Conservation (phyloP, 345 rosid genomes). For the Pistacia vera region DNA sequence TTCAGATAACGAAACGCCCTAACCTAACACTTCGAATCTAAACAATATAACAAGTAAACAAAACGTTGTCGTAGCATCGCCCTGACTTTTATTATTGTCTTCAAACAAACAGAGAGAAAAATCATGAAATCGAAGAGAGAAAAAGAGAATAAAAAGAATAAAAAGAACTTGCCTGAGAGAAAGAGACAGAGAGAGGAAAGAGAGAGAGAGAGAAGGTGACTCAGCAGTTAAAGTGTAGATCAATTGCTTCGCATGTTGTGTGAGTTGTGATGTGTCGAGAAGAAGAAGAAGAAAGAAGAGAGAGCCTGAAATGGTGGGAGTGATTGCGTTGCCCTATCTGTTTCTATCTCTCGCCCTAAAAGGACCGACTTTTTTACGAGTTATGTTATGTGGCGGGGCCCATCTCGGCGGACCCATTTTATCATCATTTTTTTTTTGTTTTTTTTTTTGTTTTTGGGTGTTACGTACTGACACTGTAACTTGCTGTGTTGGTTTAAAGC, state of each 20-base stretch:
- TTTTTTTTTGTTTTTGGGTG: background rate
- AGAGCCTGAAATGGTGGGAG: background rate
- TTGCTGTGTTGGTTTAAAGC: too few species aligned
- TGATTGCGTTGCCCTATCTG: constrained; percentile 16
- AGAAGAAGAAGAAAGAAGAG: too few species aligned
- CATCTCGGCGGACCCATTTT: background rate
- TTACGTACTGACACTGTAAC: too few species aligned
- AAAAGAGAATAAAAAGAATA: background rate
- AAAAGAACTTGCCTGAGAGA: background rate
- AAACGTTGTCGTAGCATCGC: background rate
- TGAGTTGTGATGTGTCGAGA: background rate
- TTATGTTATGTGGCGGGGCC: background rate
- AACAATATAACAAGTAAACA: background rate
- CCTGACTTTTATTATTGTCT: too few species aligned
- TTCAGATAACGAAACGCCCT: background rate
- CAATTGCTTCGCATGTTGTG: background rate
- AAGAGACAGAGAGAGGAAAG: background rate
- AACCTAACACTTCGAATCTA: background rate
- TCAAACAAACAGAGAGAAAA: background rate
- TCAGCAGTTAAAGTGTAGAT: constrained; percentile 18
- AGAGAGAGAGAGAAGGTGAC: background rate
- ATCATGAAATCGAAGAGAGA: background rate
- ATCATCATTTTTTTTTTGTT: background rate
- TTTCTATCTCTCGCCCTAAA: constrained; percentile 10
- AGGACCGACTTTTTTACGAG: background rate